Base-by-base conservation (phyloP, 306 rosid species). In the Castanopsis chinensis region DNA sequence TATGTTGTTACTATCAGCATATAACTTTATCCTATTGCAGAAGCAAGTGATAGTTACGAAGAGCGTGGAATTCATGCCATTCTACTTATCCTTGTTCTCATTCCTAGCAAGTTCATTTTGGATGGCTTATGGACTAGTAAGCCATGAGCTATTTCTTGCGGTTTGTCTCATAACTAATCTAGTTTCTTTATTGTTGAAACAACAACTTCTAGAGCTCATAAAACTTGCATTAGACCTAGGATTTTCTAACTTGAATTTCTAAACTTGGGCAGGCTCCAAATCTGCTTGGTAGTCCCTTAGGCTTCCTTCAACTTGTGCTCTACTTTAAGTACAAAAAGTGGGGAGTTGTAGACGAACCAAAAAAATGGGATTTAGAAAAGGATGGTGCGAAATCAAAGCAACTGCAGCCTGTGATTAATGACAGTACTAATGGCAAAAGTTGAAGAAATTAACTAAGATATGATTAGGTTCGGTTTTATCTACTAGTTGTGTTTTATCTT, bases 41-140 rank as follows among this genome's bases (percentile, higher is more conserved):
- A 91, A 85, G 63, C 81, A 77, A 82, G 98, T 93, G 23, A 80
- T 93, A 45, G 57, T 30, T 51, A 90, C 87, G 8, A 93, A 87
- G 92, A 93, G 93, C 17, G 98, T 93, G 33, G 92, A 93, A 64
- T 93, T 83, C 88, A 87, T 93, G 98, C 98, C 98, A 58, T 90
- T 93, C 68, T 92, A 89, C 75, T 84, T 93, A 82, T 93, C 97
- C 2, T 20, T 91, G 30, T 91, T 88, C 84, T 86, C 98, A 17
- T 90, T 93, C 81, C 64, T 89, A 7, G 87, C 90, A 12, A 83
- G 98, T 78, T 21, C 59, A 20, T 59, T 89, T 59, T 93, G 98
- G 98, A 23, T 93, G 83, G 89, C 88, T 41, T 93, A 90, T 73
- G 93, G 95, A 79, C 57, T 91, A 45, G 88, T 90, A 25, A 69